Evolutionary conservation across 768 basidiomycete genomes (phyloP), one percentile per base, ranked within the genome.

Genomic region (Russula sp.): DNA sequence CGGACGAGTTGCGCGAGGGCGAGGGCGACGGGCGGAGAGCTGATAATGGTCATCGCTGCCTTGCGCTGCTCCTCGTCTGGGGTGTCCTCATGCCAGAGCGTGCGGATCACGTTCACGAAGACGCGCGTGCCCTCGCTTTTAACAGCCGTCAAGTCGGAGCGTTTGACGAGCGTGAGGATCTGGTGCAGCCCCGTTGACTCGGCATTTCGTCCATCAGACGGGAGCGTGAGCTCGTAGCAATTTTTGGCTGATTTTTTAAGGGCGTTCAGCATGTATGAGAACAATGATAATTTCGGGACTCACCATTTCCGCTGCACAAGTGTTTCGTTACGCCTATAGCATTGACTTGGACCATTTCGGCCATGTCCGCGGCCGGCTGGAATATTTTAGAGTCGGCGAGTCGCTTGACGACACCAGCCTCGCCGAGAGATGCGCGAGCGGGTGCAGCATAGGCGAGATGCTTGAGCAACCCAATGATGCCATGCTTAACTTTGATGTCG

Each of bases 61-160:
- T 82, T 77, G 67, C 80, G 79, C 67, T 78, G 82, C 68, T 76
- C 63, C 82, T 79, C 67, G 76, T 80, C 60, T 76, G 75, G 49
- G 22, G 76, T 69, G 59, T 84, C 82, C 68, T 71, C 78, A 32
- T 84, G 79, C 84, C 87, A 91, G 20, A 94, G 76, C 8, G 89
- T 85, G 72, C 88, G 88, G 68, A 94, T 80, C 22, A 88, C 81
- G 72, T 96, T 94, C 69, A 94, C 92, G 47, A 97, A 76, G 3
- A 95, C 84, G 20, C 96, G 86, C 18, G 93, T 88, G 35, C 90
- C 90, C 76, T 99, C 96, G 70, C 89, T 94, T 74, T 88, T 89
- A 40, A 95, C 78, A 1, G 91, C 84, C 2, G 90, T 76, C 20
- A 88, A 88, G 68, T 95, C 89, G 6, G 93, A 88, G 47, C 93